A percentile compares a stretch with the other conserved stretches of the same genome.
phyloP scores from a whole-genome alignment of 163 green algal species.

The Dunaliella salina region DNA sequence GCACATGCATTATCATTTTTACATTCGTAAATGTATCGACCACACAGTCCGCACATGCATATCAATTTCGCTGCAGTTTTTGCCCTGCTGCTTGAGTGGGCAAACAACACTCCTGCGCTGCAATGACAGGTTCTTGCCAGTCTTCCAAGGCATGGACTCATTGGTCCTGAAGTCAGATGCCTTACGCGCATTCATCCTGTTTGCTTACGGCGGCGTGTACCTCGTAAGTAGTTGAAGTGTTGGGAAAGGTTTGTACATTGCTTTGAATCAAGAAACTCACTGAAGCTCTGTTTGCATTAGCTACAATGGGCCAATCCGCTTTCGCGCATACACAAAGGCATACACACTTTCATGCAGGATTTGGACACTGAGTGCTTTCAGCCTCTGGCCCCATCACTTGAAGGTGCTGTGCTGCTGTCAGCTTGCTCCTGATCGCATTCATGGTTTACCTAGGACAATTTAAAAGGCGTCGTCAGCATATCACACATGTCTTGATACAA shows the following conservation, averaged over 20 bases:
- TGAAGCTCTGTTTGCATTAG: background rate
- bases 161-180: slow-evolving; percentile 33
- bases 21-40: background rate
- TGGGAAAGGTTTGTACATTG: background rate
- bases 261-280: background rate
- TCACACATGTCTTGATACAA: too few relatives aligned
- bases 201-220: slow-evolving; percentile 41
- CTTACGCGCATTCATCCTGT: slow-evolving; percentile 46
- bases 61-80: background rate
- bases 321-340: too few relatives aligned
- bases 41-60: too few relatives aligned
- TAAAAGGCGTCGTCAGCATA: too few relatives aligned
- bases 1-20: background rate
- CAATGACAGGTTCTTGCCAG: background rate
- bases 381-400: slow-evolving; percentile 25
- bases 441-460: too few relatives aligned
- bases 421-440: too few relatives aligned
- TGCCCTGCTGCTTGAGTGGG: background rate
- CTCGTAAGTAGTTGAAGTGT: background rate
- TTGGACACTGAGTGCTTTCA: slow-evolving; percentile 54
- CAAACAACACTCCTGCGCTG: background rate
- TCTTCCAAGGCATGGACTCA: background rate
- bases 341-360: slow-evolving; percentile 42
- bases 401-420: slow-evolving; percentile 8
- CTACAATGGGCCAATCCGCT: background rate